Base-by-base conservation (phyloP, 2,329 filamentous ascomycete species). In the Curvularia eragrostidis region DNA sequence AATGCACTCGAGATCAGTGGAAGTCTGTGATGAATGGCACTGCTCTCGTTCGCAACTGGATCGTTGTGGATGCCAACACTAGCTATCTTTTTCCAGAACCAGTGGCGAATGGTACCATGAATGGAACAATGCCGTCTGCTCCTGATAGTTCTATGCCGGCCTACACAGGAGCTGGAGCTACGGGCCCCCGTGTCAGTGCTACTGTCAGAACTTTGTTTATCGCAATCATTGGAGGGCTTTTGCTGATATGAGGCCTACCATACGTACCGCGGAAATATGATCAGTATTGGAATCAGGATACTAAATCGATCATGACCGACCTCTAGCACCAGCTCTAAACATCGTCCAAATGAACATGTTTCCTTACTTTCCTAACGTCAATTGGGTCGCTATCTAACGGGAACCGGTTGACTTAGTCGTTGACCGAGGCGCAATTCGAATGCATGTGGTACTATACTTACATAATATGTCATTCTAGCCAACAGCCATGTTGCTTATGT, bases 1-100 rank as follows among this genome's bases (percentile, higher is more conserved):
- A 72, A 41, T 75, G 74, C 24, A 75, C 71, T 1, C 52, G 58
- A 6, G 71, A 71, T 21, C 74, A 75, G 51, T 73, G 68, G 67
- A 59, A 69, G 52, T 67, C 52, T 1, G 72, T 75, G 5, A 72
- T 76, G 43, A 67, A 73, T 36, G 71, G 71, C 3, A 67, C 62
- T 7, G 72, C 72, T 15, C 34, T 72, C 48, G 65, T 75, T 12
- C 68, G 62, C 39, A 69, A 75, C 34, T 75, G 72, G 71, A 74
- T 75, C 32, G 66, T 75, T 8, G 66, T 75, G 2, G 72, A 75
- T 62, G 66, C 61, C 13, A 75, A 76, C 38, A 72, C 72, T 1
- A 71, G 61, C 21, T 62, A 52, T 9, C 42, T 76, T 39, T 75
- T 75, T 36, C 71, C 72, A 3, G 74, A 69, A 7, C 47, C 71